Base-by-base conservation (phyloP, 306 rosid genomes). In the Quercus mongolica region DNA sequence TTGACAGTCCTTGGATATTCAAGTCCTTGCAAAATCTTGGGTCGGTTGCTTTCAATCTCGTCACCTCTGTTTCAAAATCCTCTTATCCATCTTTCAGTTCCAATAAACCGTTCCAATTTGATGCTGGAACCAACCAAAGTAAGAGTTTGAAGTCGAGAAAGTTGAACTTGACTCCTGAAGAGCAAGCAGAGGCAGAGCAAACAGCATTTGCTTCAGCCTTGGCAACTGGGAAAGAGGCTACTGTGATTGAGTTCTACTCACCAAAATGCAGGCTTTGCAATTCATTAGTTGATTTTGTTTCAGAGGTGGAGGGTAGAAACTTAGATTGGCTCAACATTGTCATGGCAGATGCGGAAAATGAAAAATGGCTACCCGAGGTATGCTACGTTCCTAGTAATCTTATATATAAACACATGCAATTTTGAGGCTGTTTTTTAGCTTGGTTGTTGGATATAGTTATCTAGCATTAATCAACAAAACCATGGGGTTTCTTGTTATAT, bases 341-440 rank as follows among this genome's bases (percentile, higher is more conserved):
- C 20, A 88, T 92, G 98, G 98, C 93, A 12, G 97, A 94, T 79
- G 97, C 97, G 23, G 98, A 94, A 88, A 94, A 92, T 73, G 84
- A 89, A 18, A 91, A 86, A 71, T 94, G 98, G 98, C 85, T 94
- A 2, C 97, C 98, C 46, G 91, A 88, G 89, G 91, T 88, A 79
- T 30, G 28, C 17, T 46, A 8, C 30, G 17, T 49, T 20, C 41
- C 52, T 69, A 54, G 3, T 26, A 44, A 51, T 19, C 71, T 68
- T 69, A 28, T 21, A 1, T 46, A 14, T 14, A 26, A 18, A 4
- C 30, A 15, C 19, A 15, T 28, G 5, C n/a, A 26, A 7, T 63
- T 1, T 63, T 14, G n/a, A 28, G 41, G n/a, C 11, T 28, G 31
- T 4, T 13, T 28, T 63, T 63, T 63, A 12, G 69, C 4, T 26